A percentile compares a stretch with the other conserved stretches of the same genome.
Conservation (phyloP, 306 rosid species). For the Gleditsia sinensis region DNA sequence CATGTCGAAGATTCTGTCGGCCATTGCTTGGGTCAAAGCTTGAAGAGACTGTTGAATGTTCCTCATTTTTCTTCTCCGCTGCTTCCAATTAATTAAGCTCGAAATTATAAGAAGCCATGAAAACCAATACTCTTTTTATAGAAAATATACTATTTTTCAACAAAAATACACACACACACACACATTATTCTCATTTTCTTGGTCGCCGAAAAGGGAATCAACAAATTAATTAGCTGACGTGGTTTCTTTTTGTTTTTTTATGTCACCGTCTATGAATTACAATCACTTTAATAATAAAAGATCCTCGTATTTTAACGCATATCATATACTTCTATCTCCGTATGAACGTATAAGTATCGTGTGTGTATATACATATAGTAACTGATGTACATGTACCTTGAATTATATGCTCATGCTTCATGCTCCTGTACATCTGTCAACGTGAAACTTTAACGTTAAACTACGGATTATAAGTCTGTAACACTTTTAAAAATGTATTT, state of each 20-base stretch:
- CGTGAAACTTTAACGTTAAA: constrained; percentile 36
- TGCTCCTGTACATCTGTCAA: constrained; percentile 88
- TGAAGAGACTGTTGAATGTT: constrained; percentile 21
- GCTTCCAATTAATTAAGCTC: constrained; percentile 25
- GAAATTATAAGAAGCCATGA: neutral
- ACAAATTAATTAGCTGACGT: neutral
- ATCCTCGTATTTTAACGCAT: no score
- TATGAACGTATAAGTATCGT: constrained; percentile 26
- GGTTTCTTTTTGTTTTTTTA: neutral
- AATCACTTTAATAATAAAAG: no score
- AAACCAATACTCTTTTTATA: no score
- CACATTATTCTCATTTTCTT: no score
- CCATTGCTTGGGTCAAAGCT: constrained; percentile 21
- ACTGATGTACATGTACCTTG: constrained; percentile 56
- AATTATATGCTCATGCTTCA: constrained; percentile 62
- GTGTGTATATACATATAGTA: constrained; percentile 28
- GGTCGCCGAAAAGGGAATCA: neutral
- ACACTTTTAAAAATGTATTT: neutral
- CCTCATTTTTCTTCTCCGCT: constrained; percentile 33
- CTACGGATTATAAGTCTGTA: neutral
- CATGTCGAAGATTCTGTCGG: constrained; percentile 29
- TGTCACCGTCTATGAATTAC: neutral
- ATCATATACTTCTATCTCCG: neutral
- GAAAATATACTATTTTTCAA: no score
- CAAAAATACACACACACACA: no score